A percentile compares a stretch with the other conserved stretches of the same genome.
Conservation (phyloP, 2,329 filamentous ascomycete genomes). For the Neofusicoccum laricinum region DNA sequence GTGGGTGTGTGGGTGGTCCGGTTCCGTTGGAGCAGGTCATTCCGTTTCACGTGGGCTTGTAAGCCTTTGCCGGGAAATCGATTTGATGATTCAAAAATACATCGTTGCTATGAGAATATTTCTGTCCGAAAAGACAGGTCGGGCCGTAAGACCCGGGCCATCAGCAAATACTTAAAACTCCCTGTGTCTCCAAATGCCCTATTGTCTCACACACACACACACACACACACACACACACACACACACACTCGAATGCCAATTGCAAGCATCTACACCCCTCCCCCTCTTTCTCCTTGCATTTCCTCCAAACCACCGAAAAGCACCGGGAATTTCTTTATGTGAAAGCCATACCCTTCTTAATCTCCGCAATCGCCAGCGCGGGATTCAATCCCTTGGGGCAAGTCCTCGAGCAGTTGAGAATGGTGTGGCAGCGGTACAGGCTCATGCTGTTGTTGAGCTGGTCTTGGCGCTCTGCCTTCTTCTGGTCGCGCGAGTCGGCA, state of each 20-base stretch:
- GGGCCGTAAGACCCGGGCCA: background rate
- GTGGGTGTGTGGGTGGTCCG: too few species aligned
- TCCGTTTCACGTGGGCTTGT: too few species aligned
- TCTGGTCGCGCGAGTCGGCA: conserved; percentile 90
- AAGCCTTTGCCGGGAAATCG: too few species aligned
- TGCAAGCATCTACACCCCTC: background rate
- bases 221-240: too few species aligned
- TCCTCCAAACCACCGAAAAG: background rate
- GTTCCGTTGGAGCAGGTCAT: too few species aligned
- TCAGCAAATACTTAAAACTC: conserved; percentile 1
- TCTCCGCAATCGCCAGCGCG: conserved; percentile 90
- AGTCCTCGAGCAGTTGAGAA: conserved; percentile 95
- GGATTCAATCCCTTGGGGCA: conserved; percentile 99
- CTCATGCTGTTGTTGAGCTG: conserved; percentile 98
- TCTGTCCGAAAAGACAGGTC: background rate
- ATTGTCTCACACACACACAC: background rate
- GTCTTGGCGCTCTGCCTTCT: conserved; percentile 80
- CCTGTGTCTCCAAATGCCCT: conserved; percentile 1
- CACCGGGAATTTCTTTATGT: conserved; percentile 22
- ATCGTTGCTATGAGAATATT: background rate
- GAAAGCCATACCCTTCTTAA: conserved; percentile 92
- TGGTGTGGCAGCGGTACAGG: conserved; percentile 98
- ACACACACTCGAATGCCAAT: background rate
- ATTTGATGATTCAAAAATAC: background rate
- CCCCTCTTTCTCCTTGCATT: background rate